These are phyloP conservation scores for Scenedesmus sp. DNA, from an alignment of 163 green algal species.

Conservation along the genomic window DNA sequence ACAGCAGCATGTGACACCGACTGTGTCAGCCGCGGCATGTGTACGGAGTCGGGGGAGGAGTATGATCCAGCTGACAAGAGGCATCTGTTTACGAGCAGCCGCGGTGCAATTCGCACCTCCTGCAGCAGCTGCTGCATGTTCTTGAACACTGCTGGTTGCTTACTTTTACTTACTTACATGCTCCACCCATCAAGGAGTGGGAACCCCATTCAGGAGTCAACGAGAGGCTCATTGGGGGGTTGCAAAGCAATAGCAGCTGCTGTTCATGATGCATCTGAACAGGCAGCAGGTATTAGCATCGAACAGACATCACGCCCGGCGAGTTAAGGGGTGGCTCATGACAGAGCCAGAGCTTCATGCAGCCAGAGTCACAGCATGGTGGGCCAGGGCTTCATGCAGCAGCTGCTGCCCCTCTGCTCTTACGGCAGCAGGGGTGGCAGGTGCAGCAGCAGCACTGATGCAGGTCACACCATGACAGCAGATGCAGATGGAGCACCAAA, in stretches of 20 bases:
- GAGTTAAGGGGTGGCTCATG: not conserved
- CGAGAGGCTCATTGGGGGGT: no score
- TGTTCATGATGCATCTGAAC: not conserved
- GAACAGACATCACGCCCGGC: no score
- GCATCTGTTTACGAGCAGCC: slow-evolving; percentile 42
- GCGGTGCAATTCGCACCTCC: not conserved
- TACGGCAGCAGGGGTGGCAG: slow-evolving; percentile 23
- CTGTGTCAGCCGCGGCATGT: not conserved
- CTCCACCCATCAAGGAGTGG: no score
- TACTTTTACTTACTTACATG: no score
- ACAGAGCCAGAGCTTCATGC: no score
- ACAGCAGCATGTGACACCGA: not conserved
- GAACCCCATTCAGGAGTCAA: no score
- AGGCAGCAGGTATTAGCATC: not conserved
- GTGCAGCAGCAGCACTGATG: not conserved
- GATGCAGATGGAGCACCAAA: no score
- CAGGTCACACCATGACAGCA: no score
- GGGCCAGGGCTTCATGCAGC: slow-evolving; percentile 27
- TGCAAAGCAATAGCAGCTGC: no score
- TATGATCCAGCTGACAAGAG: no score
- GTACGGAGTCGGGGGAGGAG: no score
- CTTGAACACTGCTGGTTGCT: not conserved
- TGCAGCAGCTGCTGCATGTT: slow-evolving; percentile 29
- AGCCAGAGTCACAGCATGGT: no score
- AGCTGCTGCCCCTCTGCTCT: not conserved